Base-by-base conservation (phyloP, 306 rosid genomes). In the Aeschynomene evenia region DNA sequence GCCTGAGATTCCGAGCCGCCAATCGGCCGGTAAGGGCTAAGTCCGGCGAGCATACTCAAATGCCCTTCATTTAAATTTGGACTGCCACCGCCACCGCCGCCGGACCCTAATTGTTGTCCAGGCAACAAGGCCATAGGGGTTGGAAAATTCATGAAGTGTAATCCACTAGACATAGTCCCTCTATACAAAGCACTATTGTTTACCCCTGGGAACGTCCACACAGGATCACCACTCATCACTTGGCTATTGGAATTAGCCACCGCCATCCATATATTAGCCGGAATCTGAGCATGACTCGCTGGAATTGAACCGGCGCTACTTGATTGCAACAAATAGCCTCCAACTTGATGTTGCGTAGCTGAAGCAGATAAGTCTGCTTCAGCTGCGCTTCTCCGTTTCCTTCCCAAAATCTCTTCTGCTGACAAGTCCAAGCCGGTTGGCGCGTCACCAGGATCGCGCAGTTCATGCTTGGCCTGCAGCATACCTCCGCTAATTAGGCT, bases 131-230 rank as follows among this genome's bases (percentile, higher is more conserved):
- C 85, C 6, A 89, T 80, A 0, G 92, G 88, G 0, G 92, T 66
- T 0, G 92, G 92, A 5, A 87, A 87, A 43, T 89, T 89, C 96
- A 89, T 89, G 37, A 89, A 85, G 81, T 89, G 96, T 43, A 89
- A 81, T 5, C 96, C 96, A 40, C 89, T 88, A 0, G 96, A 78
- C 84, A 84, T 82, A 9, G 79, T 24, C 16, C 96, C 90, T 43
- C 96, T 72, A 24, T 89, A 89, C 80, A 89, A 66, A 12, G 79
- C 81, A 26, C 82, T 78, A 65, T 83, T 89, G 11, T 73, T 83
- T 16, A 87, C 87, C 2, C 85, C 79, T 1, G 98, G 98, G 50
- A 90, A 94, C 0, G 96, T 87, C 98, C 98, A 94, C 20, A 94
- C 73, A 0, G 97, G 97, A 59, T 94, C 98, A 31, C 91, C 98